Evolutionary conservation across 202 grass and related monocot species (phyloP).

Genomic region (Zoysia matrella): DNA sequence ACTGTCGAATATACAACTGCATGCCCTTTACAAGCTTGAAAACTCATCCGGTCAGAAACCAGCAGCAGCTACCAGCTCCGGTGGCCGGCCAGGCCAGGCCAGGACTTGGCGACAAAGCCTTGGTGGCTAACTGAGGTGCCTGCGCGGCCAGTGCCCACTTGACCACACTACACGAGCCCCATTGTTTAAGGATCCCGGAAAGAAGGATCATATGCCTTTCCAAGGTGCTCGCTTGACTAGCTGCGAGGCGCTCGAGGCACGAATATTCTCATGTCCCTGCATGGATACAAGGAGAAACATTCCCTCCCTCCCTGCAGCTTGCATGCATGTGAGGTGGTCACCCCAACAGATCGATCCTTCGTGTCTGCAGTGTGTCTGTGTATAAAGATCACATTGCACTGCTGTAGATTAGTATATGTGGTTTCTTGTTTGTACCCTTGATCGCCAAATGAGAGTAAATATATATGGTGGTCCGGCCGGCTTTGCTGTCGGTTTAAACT

Average conservation of each 20-base stretch:
- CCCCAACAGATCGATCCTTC: not conserved
- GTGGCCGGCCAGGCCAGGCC: too few species aligned
- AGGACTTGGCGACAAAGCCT: not conserved
- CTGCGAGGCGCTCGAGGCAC: not conserved
- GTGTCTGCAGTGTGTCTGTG: not conserved
- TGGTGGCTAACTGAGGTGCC: not conserved
- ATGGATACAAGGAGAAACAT: conserved; percentile 31
- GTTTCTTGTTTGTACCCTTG: too few species aligned
- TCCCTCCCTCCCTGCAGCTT: not conserved
- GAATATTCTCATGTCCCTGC: conserved; percentile 13
- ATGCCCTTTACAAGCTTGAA: too few species aligned
- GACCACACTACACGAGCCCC: not conserved
- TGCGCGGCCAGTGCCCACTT: not conserved
- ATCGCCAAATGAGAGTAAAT: too few species aligned
- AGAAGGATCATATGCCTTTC: not conserved
- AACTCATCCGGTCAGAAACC: too few species aligned
- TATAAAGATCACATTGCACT: too few species aligned
- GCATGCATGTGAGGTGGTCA: not conserved
- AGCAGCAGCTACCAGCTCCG: too few species aligned
- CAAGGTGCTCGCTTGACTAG: conserved; percentile 15
- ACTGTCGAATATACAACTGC: too few species aligned
- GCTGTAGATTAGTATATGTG: not conserved
- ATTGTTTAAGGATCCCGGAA: conserved; percentile 26
- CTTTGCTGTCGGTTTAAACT: not conserved
- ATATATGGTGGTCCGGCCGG: not conserved